Conservation (phyloP, 345 rosid genomes). For the Hibiscus mutabilis region DNA sequence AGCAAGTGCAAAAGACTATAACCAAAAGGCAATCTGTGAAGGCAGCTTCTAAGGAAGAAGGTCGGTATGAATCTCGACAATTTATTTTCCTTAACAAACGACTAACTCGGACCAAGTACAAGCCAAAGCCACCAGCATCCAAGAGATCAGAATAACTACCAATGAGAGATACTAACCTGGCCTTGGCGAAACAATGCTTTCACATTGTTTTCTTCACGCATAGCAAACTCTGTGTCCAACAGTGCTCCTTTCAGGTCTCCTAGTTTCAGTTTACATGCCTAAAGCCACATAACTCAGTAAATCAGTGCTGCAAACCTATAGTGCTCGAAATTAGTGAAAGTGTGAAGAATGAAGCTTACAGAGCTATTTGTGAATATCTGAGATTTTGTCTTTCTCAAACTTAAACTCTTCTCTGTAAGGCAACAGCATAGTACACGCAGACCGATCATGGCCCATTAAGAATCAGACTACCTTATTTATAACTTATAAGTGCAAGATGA, state of each 20-base stretch:
- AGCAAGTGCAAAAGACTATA: not conserved
- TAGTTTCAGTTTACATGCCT: conserved; percentile 86
- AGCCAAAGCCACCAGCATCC: not conserved
- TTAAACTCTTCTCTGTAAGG: conserved; percentile 55
- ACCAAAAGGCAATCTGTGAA: not conserved
- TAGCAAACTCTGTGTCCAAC: conserved; percentile 78
- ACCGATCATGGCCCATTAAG: not conserved
- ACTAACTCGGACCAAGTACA: not conserved
- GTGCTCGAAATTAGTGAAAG: not conserved
- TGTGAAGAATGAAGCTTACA: conserved; percentile 41
- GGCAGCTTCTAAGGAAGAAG: not conserved
- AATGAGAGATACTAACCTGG: conserved; percentile 48
- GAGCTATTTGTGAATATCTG: conserved; percentile 87
- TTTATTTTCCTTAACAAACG: not conserved
- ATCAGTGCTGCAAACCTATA: not conserved
- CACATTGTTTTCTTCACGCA: conserved; percentile 78
- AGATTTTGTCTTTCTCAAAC: conserved; percentile 81
- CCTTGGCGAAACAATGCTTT: conserved; percentile 97
- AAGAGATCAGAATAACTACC: conserved; percentile 9
- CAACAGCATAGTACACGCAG: conserved; percentile 2
- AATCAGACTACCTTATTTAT: not conserved
- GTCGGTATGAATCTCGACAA: not conserved
- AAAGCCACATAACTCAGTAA: conserved; percentile 4
- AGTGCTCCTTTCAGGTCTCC: conserved; percentile 89
- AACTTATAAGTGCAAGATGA: not conserved